Base-by-base conservation (phyloP, 1,139 yeast species). In the Zygosaccharomyces sapae region DNA sequence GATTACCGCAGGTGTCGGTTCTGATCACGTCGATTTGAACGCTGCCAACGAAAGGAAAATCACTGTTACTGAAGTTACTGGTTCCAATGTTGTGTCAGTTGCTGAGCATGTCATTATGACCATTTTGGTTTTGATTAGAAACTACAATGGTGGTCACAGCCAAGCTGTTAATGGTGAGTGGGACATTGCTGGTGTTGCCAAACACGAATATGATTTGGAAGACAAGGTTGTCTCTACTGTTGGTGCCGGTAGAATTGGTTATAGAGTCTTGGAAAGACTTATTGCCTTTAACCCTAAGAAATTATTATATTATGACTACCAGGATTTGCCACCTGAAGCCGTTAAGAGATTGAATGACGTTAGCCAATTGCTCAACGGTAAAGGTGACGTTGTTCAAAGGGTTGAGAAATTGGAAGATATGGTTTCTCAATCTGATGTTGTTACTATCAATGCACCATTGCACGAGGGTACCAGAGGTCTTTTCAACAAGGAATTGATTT, bases 1-100 rank as follows among this genome's bases (percentile, higher is more conserved):
- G 55, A 72, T 85, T 59, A 86, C 92, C 45, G 94, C 94, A 5
- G 94, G 94, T 56, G 90, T 86, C 51, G 95, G 95, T 5, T 81
- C 88, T 9, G 95, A 85, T 65, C 95, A 85, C 67, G 73, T 85
- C 54, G 94, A 85, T 61, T 74, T 86, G 60, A 75, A 75, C 55
- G 86, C 86, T 55, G 88, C 89, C 55, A 83, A 83, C 65, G 78
- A 79, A 60, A 66, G 69, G 48, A 70, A 74, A 54, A 77, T 85
- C 59, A 75, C 85, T 13, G 94, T 86, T 20, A 71, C 81, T 45
- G 94, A 27, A 27, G 30, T 27, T 27, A 27, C 30, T 4, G 30
- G 30, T 9, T 27, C 30, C 10, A 27, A 27, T 27, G 30, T 27
- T 9, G n/a, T 8, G 4, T 27, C 30, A 27, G 30, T 27, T 27